Base-by-base conservation (phyloP, 2,329 filamentous ascomycete species). In the Pseudogymnoascus sp. region DNA sequence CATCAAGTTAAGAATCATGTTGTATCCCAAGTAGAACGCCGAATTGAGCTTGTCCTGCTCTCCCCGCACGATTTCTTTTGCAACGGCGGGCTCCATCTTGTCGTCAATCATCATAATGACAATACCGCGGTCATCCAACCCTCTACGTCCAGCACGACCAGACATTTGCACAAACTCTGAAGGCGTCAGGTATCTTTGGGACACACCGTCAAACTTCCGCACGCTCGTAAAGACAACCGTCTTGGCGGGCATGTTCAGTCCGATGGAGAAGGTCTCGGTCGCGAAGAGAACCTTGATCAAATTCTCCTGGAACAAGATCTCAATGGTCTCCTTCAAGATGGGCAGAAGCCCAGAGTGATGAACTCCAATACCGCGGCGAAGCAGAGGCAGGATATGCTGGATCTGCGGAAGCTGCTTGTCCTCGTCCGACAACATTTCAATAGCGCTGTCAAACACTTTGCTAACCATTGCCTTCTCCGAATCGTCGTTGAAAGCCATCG, bases 81-180 rank as follows among this genome's bases (percentile, higher is more conserved):
- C 93, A n/a, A 89, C 87, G 2, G 91, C 86, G 1, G 94, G 94
- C 71, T 99, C 94, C 79, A 99, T 93, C 77, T 94, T 91, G 74
- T 95, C 90, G 72, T 95, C 89, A 65, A 99, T 90, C 93, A 99
- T 97, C 91, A 99, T 97, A 74, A 99, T 97, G 68, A 99, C 94
- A 69, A 97, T 95, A 83, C 94, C 94, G 67, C 94, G 89, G 66
- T 97, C 92, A 78, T 99, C 94, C 62, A 99, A 88, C 77, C 94
- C 94, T 85, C 94, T 88, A 82, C 94, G 90, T 72, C 94, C 94
- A 64, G 94, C 94, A 76, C 94, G 90, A 65, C 94, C 94, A 61
- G 94, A 96, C 94, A 99, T 99, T 74, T 99, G 94, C 60, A 99
- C 91, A 75, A 97, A 99, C 71, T 99, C 94, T 9, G 91, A 96